phyloP scores from a whole-genome alignment of 139 green algal genomes.

The Ettlia oleoabundans region DNA sequence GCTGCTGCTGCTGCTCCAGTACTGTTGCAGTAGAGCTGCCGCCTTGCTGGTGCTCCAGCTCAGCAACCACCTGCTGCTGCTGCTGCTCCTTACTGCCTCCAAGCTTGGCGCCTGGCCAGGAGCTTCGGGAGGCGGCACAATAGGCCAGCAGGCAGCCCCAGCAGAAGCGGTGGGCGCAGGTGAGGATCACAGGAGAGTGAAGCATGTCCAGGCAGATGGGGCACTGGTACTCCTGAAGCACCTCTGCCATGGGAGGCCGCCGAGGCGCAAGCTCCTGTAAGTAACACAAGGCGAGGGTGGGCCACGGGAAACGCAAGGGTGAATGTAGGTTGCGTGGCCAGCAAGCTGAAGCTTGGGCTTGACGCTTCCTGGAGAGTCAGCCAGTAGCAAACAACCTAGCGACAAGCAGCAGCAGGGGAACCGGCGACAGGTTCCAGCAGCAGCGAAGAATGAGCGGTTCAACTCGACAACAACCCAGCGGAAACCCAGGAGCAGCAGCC shows the following conservation, averaged over 20 bases:
- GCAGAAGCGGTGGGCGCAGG: slow-evolving; percentile 90
- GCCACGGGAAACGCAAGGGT: not conserved
- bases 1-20: slow-evolving; percentile 4
- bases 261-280: slow-evolving; percentile 14
- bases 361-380: not conserved
- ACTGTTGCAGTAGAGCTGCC: not conserved
- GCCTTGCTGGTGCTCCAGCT: not conserved
- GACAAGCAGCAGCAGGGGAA: too few relatives aligned
- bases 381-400: too few relatives aligned
- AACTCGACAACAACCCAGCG: too few relatives aligned
- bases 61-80: not conserved
- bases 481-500: too few relatives aligned
- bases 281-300: not conserved
- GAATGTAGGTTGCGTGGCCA: too few relatives aligned
- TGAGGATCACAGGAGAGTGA: slow-evolving; percentile 81
- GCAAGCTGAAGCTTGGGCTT: too few relatives aligned
- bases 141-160: slow-evolving; percentile 81
- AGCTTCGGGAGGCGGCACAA: not conserved
- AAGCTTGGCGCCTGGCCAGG: not conserved
- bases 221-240: slow-evolving; percentile 73
- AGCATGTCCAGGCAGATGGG: slow-evolving; percentile 83
- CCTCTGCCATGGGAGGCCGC: not conserved
- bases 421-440: too few relatives aligned
- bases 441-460: too few relatives aligned
- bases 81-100: not conserved